Conservation (phyloP, 495 filamentous ascomycete genomes). For the Hyaloscypha variabilis region DNA sequence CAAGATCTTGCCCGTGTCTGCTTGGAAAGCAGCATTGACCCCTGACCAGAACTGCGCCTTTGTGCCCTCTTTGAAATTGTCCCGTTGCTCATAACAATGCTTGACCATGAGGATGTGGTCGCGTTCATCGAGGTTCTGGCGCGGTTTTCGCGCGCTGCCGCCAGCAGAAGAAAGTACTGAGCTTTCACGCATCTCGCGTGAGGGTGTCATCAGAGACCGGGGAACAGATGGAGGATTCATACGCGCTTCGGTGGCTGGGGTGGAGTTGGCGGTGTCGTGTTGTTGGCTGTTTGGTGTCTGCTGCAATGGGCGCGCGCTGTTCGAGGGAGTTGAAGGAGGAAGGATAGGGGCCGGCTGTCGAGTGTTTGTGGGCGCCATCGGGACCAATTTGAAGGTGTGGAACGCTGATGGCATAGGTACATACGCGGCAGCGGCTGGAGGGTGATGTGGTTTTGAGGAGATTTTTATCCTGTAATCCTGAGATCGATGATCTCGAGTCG, state of each 20-base stretch:
- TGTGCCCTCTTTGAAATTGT: slow-evolving; percentile 31
- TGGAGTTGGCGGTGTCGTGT: slow-evolving; percentile 18
- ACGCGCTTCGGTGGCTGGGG: slow-evolving; percentile 28
- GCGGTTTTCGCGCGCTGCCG: slow-evolving; percentile 30
- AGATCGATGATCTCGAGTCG: not conserved
- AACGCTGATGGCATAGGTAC: slow-evolving; percentile 29
- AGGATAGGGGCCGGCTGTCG: slow-evolving; percentile 28
- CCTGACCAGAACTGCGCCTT: slow-evolving; percentile 33
- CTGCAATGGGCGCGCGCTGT: slow-evolving; percentile 17
- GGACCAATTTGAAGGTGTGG: slow-evolving; percentile 32
- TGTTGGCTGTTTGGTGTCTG: slow-evolving; percentile 18
- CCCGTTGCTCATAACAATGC: slow-evolving; percentile 30
- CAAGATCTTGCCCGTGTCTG: slow-evolving; percentile 30
- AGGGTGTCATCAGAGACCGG: slow-evolving; percentile 28
- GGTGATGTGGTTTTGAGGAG: not conserved
- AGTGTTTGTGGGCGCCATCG: slow-evolving; percentile 28
- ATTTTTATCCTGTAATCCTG: not conserved
- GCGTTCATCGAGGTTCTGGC: slow-evolving; percentile 33
- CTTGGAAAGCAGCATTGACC: slow-evolving; percentile 31
- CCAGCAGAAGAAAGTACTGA: slow-evolving; percentile 26
- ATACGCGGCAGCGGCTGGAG: not conserved
- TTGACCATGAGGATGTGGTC: slow-evolving; percentile 34
- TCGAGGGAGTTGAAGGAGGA: slow-evolving; percentile 29
- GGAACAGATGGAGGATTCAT: slow-evolving; percentile 33
- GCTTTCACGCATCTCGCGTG: slow-evolving; percentile 32